Conservation (phyloP, 2,329 filamentous ascomycete species). For the Paracoccidioides brasiliensis region DNA sequence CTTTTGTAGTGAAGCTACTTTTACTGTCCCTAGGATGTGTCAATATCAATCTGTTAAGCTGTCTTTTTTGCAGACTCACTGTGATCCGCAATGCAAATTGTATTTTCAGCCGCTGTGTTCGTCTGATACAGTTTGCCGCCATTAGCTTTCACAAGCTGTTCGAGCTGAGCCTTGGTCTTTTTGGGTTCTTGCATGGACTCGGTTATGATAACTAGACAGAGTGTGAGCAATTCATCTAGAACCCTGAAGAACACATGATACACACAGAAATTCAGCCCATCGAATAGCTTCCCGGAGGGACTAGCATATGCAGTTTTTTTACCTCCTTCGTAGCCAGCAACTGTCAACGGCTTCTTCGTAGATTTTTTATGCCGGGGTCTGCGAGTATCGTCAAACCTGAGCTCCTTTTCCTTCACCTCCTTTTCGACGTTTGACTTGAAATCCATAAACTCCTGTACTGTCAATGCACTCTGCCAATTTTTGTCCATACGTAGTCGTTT, state of each 20-base stretch:
- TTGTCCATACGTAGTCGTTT: conserved; percentile 71
- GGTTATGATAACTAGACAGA: conserved; percentile 49
- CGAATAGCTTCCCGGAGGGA: conserved; percentile 53
- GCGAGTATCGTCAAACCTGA: conserved; percentile 56
- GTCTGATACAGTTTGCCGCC: conserved; percentile 70
- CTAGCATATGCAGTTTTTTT: conserved; percentile 42
- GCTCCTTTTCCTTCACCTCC: conserved; percentile 58
- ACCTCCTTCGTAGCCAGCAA: conserved; percentile 54
- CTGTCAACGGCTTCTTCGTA: conserved; percentile 54
- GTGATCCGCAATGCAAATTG: conserved; percentile 68
- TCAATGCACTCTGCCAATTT: conserved; percentile 66
- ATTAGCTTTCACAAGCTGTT: conserved; percentile 67
- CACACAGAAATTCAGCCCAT: conserved; percentile 60
- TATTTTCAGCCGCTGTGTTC: conserved; percentile 47
- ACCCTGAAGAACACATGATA: conserved; percentile 3
- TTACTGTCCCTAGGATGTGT: conserved; percentile 47
- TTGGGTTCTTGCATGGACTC: conserved; percentile 42
- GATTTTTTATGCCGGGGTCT: conserved; percentile 50
- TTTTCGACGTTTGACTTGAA: conserved; percentile 56
- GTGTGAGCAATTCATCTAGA: conserved; percentile 6
- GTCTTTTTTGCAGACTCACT: conserved; percentile 26
- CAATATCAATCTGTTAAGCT: conserved; percentile 3
- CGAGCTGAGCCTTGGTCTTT: conserved; percentile 65
- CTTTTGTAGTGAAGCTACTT: conserved; percentile 72
- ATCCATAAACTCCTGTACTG: conserved; percentile 61